Conservation (phyloP, 805 yeast genomes). For the Jamesozyma piceae region DNA sequence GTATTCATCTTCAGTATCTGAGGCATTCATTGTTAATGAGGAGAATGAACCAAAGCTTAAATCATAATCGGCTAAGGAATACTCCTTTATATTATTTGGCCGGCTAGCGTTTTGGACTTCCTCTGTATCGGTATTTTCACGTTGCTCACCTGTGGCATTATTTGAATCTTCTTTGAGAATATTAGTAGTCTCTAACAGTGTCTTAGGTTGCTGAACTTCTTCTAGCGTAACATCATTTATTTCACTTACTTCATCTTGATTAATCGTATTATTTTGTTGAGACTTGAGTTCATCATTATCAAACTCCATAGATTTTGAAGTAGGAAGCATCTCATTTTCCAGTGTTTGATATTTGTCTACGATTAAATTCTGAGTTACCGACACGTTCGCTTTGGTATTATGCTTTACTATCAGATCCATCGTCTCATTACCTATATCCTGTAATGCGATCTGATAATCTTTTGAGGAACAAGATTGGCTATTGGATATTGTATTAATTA, state of each 20-base stretch:
- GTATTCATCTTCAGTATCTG: conserved; percentile 7
- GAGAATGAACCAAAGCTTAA: conserved; percentile 1
- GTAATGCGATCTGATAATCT: conserved; percentile 17
- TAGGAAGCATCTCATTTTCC: background rate
- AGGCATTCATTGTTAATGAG: conserved; percentile 9
- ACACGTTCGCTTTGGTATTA: conserved; percentile 15
- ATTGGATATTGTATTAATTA: conserved; percentile 13
- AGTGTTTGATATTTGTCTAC: background rate
- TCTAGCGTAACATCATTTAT: background rate
- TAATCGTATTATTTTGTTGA: no score
- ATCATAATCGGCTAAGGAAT: conserved; percentile 4
- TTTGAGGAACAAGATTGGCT: background rate
- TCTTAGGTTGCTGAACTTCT: background rate
- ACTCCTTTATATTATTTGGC: conserved; percentile 1
- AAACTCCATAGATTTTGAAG: no score
- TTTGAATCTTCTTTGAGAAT: background rate
- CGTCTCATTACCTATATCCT: conserved; percentile 28
- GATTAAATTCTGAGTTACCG: no score
- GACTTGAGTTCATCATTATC: no score
- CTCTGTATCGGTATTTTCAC: background rate
- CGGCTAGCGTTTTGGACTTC: background rate
- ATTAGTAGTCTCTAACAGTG: no score
- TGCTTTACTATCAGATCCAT: conserved; percentile 26
- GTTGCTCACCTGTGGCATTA: background rate
- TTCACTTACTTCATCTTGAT: no score